Evolutionary conservation across 768 basidiomycete species (phyloP), one percentile per base, ranked within the genome.

Genomic region (Phylloporus arenicola): DNA sequence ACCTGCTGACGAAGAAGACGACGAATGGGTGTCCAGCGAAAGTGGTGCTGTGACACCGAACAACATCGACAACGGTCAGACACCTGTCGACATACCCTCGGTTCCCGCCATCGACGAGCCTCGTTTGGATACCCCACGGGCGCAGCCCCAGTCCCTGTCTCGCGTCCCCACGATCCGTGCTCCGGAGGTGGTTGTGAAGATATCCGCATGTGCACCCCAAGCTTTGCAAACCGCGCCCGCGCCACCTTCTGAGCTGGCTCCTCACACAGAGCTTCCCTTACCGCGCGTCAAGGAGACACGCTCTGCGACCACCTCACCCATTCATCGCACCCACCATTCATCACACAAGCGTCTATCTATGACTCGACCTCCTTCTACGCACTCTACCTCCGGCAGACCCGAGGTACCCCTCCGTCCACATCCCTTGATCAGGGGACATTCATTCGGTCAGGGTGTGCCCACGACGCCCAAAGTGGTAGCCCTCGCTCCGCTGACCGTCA

Each of bases 21-120:
- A 86, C 48, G 87, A 81, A 50, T 88, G 86, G 86, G 75, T 85
- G 1, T 88, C 86, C 24, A 86, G 82, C 62, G 85, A 86, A 65
- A 88, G 85, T 59, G 86, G 84, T 7, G 83, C 79, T 0, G 84
- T 71, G 1, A 88, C 86, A 2, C 87, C 86, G 4, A 77, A 75
- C 56, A 69, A 73, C 12, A 53, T 69, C 44, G 75, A 77, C 44
- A 73, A 72, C 17, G 71, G 49, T 17, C 62, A 53, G 33, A 68
- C 69, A 8, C 65, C 68, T 3, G 58, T 70, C 45, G 65, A 68
- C 19, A 19, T 55, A 24, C 51, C 56, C 47, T 38, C 54, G 14
- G 50, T n/a, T 17, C 51, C 39, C 4, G 47, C 54, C 4, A 14
- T 48, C 31, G 60, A 63, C 7, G 68, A 61, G 16, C 55, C 47